Base-by-base conservation (phyloP, 352 stramenopile species). In the Stramenopiles sp. region DNA sequence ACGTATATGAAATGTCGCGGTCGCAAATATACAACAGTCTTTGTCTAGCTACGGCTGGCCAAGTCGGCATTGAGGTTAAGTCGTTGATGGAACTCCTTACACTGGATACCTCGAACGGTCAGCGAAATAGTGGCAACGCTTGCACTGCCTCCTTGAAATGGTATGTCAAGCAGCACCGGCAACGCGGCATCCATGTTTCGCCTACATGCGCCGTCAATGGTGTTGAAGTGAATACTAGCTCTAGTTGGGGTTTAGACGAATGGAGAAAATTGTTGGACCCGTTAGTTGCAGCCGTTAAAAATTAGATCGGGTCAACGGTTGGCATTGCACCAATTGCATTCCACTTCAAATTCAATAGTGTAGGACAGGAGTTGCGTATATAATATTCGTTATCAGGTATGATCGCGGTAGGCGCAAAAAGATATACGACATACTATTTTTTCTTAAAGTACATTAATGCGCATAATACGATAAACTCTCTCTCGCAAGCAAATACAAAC, bases 191-290 rank as follows among this genome's bases (percentile, higher is more conserved):
- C 1, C 71, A 78, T 33, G 71, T 78, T 33, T 33, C 71, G 8
- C 71, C 71, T 14, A 78, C 71, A 33, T 78, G 71, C 14, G 71
- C 71, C 4, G 14, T 78, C 8, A 78, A 78, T 33, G 71, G 71
- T 33, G 31, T 78, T 14, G 30, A 33, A 33, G 30, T 78, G 22
- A 33, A 78, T 33, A 78, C 71, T 14, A 33, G 30, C 8, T 78
- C 71, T 33, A 14, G 71, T 33, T 78, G 71, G 71, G 22, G 71
- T 33, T 33, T 78, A 33, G 71, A 78, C 8, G 71, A 78, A 33
- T 78, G 71, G 71, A 78, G 31, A 31, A 78, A 78, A 78, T 33
- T 78, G 22, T 78, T 78, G 22, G 71, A 78, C 22, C 71, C 71
- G 8, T 31, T 78, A 33, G 22, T 78, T 33, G 71, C 4, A 55